A percentile compares a stretch with the other conserved stretches of the same genome.
Conservation (phyloP, 1,139 yeast species). For the Arxiozyma slooffiae region DNA sequence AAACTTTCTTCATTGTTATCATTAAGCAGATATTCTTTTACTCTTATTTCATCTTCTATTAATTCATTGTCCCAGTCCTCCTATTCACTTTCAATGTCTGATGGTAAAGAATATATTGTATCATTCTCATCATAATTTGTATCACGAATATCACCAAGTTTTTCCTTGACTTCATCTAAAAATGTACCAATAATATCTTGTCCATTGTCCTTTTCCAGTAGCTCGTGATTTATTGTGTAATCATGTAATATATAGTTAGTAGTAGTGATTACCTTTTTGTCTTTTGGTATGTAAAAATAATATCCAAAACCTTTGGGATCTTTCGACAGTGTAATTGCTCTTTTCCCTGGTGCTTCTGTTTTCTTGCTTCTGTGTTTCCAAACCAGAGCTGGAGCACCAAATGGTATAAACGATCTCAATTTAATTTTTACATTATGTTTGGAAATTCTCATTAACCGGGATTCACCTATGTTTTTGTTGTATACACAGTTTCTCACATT, state of each 20-base stretch:
- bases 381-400: constrained; percentile 4
- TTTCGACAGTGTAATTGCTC: constrained; percentile 1
- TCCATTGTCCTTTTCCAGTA: background rate
- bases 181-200: constrained; percentile 4
- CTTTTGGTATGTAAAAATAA: constrained; percentile 5
- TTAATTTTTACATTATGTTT: background rate
- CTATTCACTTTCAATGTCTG: background rate
- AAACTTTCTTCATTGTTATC: background rate
- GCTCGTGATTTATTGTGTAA: background rate
- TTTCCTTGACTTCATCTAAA: background rate
- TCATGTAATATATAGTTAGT: constrained; percentile 4
- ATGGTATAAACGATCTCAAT: constrained; percentile 4
- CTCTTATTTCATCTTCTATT: background rate
- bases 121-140: background rate
- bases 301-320: constrained; percentile 4
- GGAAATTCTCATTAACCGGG: constrained; percentile 1
- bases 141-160: constrained; percentile 1
- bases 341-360: background rate
- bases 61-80: background rate
- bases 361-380: background rate
- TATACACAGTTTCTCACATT: constrained; percentile 4
- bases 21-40: background rate
- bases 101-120: background rate
- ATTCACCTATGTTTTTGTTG: background rate
- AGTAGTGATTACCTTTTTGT: constrained; percentile 1